phyloP scores from a whole-genome alignment of 2,329 filamentous ascomycete genomes.

The Aspergillus sp. region DNA sequence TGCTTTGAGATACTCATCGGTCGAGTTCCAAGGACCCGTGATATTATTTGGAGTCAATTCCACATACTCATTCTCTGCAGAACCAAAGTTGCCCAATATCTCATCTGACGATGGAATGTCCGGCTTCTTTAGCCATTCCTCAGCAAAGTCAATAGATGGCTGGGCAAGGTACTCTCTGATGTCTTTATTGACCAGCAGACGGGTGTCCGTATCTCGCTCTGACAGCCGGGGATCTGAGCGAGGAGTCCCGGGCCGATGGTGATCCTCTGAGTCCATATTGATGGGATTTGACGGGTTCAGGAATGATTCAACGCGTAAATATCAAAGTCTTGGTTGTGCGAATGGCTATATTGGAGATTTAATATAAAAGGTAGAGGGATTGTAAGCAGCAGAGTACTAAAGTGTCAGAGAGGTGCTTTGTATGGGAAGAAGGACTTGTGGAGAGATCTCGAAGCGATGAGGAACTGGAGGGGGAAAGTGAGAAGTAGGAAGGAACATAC shows the following conservation, averaged over 20 bases:
- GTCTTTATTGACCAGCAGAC: conserved; percentile 27
- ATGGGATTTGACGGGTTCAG: neutral
- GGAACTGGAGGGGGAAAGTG: too few species aligned
- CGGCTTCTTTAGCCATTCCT: conserved; percentile 39
- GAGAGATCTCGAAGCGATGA: too few species aligned
- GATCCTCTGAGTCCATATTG: conserved; percentile 2
- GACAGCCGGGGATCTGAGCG: neutral
- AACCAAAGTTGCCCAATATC: conserved; percentile 32
- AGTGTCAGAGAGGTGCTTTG: too few species aligned
- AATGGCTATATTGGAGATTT: neutral
- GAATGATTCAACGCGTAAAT: neutral
- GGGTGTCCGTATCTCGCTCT: neutral
- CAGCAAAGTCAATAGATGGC: conserved; percentile 13
- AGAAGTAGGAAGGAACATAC: too few species aligned
- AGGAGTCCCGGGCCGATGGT: neutral
- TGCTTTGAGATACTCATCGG: conserved; percentile 66
- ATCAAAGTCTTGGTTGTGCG: neutral
- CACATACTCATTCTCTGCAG: conserved; percentile 28
- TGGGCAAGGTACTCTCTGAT: conserved; percentile 33
- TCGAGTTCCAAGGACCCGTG: conserved; percentile 59
- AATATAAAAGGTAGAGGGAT: neutral
- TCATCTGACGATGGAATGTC: conserved; percentile 46
- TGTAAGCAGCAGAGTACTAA: neutral
- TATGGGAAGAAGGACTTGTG: too few species aligned
- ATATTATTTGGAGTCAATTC: conserved; percentile 57